phyloP scores from a whole-genome alignment of 2,329 filamentous ascomycete genomes.

The Xylariaceae sp. region DNA sequence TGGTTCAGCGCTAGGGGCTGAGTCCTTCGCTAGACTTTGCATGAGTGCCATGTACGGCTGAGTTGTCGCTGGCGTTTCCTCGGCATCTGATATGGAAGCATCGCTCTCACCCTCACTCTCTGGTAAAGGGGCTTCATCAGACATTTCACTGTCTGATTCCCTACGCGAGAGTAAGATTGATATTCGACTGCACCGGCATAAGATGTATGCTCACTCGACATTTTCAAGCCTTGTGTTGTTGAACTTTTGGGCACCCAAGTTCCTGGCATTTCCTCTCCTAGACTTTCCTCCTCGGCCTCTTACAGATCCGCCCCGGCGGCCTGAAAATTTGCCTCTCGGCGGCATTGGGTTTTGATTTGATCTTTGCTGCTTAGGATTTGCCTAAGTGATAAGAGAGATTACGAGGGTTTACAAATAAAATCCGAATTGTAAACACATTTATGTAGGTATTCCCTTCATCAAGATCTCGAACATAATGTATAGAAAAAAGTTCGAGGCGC shows the following conservation, averaged over 20 bases:
- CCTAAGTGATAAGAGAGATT: background rate
- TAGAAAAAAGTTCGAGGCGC: conserved; percentile 15
- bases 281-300: conserved; percentile 23
- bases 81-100: conserved; percentile 46
- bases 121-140: conserved; percentile 39
- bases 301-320: conserved; percentile 23
- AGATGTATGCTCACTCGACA: conserved; percentile 38
- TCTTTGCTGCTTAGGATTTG: background rate
- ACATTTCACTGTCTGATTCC: conserved; percentile 33
- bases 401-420: background rate
- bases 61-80: conserved; percentile 35
- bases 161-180: conserved; percentile 21
- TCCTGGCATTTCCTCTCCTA: conserved; percentile 23
- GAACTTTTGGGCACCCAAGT: conserved; percentile 37
- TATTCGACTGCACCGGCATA: background rate
- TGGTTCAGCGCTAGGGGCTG: conserved; percentile 40
- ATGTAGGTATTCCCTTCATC: background rate
- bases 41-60: conserved; percentile 56
- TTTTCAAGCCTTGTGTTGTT: conserved; percentile 45
- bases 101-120: conserved; percentile 43
- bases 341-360: conserved; percentile 17
- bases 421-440: background rate
- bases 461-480: conserved; percentile 12
- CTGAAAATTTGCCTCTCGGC: conserved; percentile 23
- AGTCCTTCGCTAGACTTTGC: conserved; percentile 50